Conservation (phyloP, 1,284 basidiomycete genomes). For the Apiotrichum laibachii region DNA sequence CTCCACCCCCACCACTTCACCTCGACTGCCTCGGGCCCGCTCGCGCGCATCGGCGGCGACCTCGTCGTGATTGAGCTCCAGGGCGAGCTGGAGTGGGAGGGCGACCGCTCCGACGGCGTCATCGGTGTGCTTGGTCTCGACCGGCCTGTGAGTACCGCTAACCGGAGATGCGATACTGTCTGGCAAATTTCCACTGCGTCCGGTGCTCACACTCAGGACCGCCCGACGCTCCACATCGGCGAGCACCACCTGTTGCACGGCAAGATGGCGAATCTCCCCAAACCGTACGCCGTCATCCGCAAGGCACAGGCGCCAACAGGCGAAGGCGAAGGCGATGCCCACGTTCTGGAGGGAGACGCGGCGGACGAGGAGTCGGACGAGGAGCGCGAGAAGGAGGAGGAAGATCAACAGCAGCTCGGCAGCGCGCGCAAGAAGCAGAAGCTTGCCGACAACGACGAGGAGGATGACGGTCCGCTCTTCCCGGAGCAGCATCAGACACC, state of each 20-base stretch:
- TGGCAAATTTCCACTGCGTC: neutral
- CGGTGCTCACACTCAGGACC: conserved; percentile 56
- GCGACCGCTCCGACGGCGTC: conserved; percentile 44
- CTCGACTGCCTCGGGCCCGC: conserved; percentile 26
- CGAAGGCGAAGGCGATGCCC: neutral
- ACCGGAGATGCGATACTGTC: no score
- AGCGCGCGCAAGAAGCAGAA: conserved; percentile 6
- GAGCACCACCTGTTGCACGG: conserved; percentile 81
- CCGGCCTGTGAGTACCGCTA: conserved; percentile 37
- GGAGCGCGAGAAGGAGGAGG: conserved; percentile 23
- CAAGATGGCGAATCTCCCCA: conserved; percentile 69
- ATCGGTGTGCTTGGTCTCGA: conserved; percentile 49
- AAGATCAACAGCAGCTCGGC: conserved; percentile 16
- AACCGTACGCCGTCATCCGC: conserved; percentile 67
- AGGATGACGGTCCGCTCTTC: conserved; percentile 35
- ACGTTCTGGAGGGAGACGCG: conserved; percentile 19
- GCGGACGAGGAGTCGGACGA: conserved; percentile 24
- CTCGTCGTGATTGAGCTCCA: conserved; percentile 46
- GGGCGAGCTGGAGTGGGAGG: conserved; percentile 58
- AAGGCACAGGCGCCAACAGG: conserved; percentile 18
- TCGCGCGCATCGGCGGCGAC: conserved; percentile 45
- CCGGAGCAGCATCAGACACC: conserved; percentile 16
- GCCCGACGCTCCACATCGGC: conserved; percentile 75
- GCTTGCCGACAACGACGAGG: conserved; percentile 26
- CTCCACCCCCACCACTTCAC: conserved; percentile 41